These are phyloP conservation scores for Coemansia sp. DNA, from an alignment of 192 early-diverging fungal species.

Conservation along the genomic window DNA sequence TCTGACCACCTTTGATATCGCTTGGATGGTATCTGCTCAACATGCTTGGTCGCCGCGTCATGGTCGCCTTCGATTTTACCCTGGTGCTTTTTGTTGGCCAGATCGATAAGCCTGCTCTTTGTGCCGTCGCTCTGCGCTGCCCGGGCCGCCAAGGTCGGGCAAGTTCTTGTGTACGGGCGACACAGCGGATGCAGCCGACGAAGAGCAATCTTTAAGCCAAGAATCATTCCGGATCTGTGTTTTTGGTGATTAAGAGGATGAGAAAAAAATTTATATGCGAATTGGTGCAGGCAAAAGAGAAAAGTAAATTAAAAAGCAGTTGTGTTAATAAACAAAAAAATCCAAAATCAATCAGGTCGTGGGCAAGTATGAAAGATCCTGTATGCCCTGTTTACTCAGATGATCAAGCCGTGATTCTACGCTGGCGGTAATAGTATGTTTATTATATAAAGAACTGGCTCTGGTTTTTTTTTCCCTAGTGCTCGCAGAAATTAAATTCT, in stretches of 20 bases:
- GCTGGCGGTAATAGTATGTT: too few species aligned
- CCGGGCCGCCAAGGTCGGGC: not conserved
- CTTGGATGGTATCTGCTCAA: slow-evolving; percentile 6
- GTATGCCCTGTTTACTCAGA: too few species aligned
- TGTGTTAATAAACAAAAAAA: too few species aligned
- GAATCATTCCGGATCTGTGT: not conserved
- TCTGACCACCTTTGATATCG: slow-evolving; percentile 2
- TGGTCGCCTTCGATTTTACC: slow-evolving; percentile 12
- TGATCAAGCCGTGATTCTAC: too few species aligned
- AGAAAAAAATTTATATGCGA: not conserved
- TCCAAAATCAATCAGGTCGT: too few species aligned
- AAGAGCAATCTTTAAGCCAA: not conserved
- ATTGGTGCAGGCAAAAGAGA: too few species aligned
- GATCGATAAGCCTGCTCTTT: slow-evolving; percentile 2
- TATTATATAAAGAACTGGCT: too few species aligned
- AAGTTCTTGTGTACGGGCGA: not conserved
- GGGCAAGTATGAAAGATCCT: too few species aligned
- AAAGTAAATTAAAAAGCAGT: too few species aligned
- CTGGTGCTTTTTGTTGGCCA: slow-evolving; percentile 2
- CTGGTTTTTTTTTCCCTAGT: too few species aligned
- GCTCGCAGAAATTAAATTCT: too few species aligned
- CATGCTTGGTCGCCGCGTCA: slow-evolving; percentile 5
- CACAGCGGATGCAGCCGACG: not conserved
- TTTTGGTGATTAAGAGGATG: not conserved
- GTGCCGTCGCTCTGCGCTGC: not conserved